Conservation (phyloP, 331 rosid genomes). For the Malus hybrid region DNA sequence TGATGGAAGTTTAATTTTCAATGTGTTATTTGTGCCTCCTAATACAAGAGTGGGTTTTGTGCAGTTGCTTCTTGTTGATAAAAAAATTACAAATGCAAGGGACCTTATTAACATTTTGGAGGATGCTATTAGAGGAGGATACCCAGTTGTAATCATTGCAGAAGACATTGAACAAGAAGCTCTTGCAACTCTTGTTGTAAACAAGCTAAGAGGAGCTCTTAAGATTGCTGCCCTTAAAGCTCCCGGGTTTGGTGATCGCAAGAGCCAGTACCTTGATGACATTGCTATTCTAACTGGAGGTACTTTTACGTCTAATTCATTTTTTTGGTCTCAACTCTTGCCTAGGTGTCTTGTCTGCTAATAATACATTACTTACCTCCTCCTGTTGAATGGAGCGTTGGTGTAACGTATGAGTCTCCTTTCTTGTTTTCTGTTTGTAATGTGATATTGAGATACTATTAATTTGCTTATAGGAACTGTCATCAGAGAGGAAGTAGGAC, state of each 20-base stretch:
- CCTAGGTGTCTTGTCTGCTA: background rate
- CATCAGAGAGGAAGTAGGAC: slow-evolving; percentile 94
- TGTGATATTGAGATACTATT: background rate
- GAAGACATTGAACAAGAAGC: slow-evolving; percentile 99
- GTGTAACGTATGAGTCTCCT: background rate
- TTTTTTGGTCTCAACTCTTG: background rate
- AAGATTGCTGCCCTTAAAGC: slow-evolving; percentile 98
- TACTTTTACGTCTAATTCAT: background rate
- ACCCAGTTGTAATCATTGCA: slow-evolving; percentile 68
- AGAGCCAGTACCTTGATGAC: slow-evolving; percentile 99
- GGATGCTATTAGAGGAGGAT: slow-evolving; percentile 92
- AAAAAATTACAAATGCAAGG: slow-evolving; percentile 88
- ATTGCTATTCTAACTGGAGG: slow-evolving; percentile 79
- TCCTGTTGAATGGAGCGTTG: background rate
- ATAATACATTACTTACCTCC: background rate
- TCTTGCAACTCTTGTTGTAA: slow-evolving; percentile 91
- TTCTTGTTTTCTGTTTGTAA: background rate
- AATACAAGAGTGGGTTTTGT: background rate
- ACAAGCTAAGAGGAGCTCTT: slow-evolving; percentile 90
- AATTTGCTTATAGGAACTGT: slow-evolving; percentile 61
- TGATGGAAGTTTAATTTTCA: background rate
- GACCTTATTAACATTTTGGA: slow-evolving; percentile 82
- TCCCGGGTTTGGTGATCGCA: slow-evolving; percentile 99
- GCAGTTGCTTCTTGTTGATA: slow-evolving; percentile 96
- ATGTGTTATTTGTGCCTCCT: background rate